These are phyloP conservation scores for Kodamaea kaohsiungensis DNA, from an alignment of 805 yeast species.

Conservation along the genomic window DNA sequence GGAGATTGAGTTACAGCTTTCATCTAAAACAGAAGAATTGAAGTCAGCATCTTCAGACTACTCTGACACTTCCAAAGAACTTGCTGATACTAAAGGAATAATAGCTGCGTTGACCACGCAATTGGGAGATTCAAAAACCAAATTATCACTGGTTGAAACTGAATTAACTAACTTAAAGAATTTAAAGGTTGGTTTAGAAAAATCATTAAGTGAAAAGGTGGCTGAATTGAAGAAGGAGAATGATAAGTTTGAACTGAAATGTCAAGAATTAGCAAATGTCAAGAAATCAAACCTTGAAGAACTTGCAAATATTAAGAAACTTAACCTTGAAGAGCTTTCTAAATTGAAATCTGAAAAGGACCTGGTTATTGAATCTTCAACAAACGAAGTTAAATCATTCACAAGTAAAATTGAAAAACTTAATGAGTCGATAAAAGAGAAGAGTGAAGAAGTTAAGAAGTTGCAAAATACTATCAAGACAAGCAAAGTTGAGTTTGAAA, in stretches of 20 bases:
- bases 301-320: not conserved
- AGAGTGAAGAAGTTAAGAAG: not conserved
- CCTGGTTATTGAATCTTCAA: not conserved
- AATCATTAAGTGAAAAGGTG: not conserved
- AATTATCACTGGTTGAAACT: not conserved
- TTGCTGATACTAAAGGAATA: not conserved
- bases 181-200: not conserved
- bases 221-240: conserved; percentile 2
- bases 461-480: not conserved
- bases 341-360: conserved; percentile 4
- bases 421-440: not conserved
- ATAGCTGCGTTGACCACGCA: not conserved
- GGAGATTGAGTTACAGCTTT: not conserved
- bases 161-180: not conserved
- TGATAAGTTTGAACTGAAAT: conserved; percentile 2
- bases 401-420: not conserved
- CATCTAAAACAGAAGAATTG: not conserved
- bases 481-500: conserved; percentile 4
- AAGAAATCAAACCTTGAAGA: not conserved
- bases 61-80: not conserved
- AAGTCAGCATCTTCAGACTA: not conserved
- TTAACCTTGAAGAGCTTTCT: not conserved
- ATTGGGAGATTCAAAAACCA: not conserved
- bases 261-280: not conserved
- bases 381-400: not conserved